These are phyloP conservation scores for Fusarium oxysporum DNA, from an alignment of 2,329 filamentous ascomycete species.

Conservation along the genomic window DNA sequence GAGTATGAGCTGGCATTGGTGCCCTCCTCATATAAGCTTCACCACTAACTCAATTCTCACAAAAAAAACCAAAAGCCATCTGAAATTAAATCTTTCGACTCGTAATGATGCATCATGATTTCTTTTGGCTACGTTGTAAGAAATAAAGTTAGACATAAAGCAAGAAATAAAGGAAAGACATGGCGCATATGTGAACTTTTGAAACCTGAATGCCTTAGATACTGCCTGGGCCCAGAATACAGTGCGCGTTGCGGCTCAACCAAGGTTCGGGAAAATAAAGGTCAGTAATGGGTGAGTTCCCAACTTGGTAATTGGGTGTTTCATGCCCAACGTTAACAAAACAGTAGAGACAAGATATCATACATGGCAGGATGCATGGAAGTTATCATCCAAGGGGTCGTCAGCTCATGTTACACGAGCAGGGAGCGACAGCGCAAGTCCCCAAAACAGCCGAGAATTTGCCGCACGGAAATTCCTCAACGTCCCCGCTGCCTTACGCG, in stretches of 20 bases:
- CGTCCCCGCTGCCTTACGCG: slow-evolving; percentile 31
- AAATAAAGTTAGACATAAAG: not conserved
- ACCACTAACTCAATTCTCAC: not conserved
- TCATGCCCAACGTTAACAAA: not conserved
- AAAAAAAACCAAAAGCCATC: not conserved
- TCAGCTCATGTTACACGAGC: not conserved
- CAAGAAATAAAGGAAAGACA: not conserved
- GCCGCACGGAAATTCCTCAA: slow-evolving; percentile 43
- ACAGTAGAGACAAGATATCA: not conserved
- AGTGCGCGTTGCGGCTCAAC: not conserved
- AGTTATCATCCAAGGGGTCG: not conserved
- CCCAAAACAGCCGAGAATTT: slow-evolving; percentile 35
- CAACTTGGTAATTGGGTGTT: not conserved
- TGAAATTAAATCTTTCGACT: too few species aligned
- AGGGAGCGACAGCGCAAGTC: not conserved
- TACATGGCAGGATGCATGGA: not conserved
- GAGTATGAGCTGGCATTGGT: not conserved
- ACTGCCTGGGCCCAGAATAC: not conserved
- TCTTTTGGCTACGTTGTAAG: not conserved
- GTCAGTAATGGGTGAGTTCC: not conserved
- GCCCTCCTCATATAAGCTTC: not conserved
- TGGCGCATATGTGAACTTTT: not conserved
- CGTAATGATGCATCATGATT: not conserved
- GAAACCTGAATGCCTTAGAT: not conserved
- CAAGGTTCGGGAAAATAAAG: not conserved